Percentiles rank a stretch among this genome's conserved stretches.
These are phyloP conservation scores for Pichia sp. DNA, from an alignment of 1,139 yeast species.

Conservation along the genomic window DNA sequence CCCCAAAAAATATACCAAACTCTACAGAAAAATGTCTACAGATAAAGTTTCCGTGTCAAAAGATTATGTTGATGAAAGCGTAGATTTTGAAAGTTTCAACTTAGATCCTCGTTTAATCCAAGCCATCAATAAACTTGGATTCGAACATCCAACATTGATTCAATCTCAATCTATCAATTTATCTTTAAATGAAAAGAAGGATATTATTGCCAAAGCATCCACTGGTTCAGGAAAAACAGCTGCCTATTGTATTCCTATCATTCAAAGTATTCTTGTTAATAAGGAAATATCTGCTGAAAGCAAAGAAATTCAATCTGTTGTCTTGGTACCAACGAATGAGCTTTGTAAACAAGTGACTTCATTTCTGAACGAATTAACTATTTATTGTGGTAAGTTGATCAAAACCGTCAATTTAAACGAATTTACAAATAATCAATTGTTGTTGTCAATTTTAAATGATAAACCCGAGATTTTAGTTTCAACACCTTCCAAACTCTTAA, in stretches of 20 bases:
- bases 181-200: conserved; percentile 82
- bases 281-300: conserved; percentile 1
- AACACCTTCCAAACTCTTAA: conserved; percentile 76
- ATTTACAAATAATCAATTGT: conserved; percentile 58
- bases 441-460: conserved; percentile 59
- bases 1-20: too few species aligned
- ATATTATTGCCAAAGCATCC: conserved; percentile 73
- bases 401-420: conserved; percentile 68
- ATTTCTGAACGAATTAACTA: conserved; percentile 58
- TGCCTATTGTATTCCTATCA: conserved; percentile 81
- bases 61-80: conserved; percentile 61
- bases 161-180: conserved; percentile 90
- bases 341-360: conserved; percentile 80
- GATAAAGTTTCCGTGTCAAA: conserved; percentile 39
- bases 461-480: conserved; percentile 77
- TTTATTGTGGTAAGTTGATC: conserved; percentile 63
- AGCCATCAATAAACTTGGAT: conserved; percentile 77
- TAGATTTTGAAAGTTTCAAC: conserved; percentile 62
- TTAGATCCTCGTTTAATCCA: conserved; percentile 78
- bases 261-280: conserved; percentile 68
- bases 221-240: conserved; percentile 87
- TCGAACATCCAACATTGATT: conserved; percentile 77
- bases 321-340: conserved; percentile 94
- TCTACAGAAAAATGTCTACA: conserved; percentile 1
- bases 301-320: conserved; percentile 72